Evolutionary conservation across 2,329 filamentous ascomycete species (phyloP).

Genomic region (Pestalotiopsis sp.): DNA sequence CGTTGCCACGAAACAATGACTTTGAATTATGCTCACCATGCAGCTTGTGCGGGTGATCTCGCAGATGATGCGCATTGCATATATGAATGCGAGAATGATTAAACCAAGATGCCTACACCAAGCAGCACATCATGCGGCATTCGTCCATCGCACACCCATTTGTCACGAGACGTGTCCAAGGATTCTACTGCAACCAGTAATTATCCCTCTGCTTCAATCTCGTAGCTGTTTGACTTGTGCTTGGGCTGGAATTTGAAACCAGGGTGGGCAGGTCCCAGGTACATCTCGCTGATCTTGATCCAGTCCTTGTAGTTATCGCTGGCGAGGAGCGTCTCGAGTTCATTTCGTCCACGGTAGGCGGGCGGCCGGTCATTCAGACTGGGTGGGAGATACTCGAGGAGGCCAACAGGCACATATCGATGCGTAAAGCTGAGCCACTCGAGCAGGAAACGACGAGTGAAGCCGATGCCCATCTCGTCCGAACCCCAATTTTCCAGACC

Average conservation of each 20-base stretch:
- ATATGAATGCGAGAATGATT: too few relatives aligned
- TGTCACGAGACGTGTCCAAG: background rate
- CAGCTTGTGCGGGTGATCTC: background rate
- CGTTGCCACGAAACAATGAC: too few relatives aligned
- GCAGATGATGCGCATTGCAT: background rate
- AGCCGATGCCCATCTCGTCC: constrained; percentile 91
- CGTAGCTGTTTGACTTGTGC: constrained; percentile 93
- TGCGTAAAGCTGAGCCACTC: constrained; percentile 96
- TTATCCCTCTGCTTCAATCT: constrained; percentile 75
- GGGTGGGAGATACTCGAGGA: constrained; percentile 87
- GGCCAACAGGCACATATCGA: constrained; percentile 86
- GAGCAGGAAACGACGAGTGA: constrained; percentile 86
- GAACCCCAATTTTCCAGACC: constrained; percentile 95
- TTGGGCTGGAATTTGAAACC: constrained; percentile 96
- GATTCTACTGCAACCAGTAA: background rate
- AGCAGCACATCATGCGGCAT: background rate
- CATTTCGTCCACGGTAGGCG: constrained; percentile 79
- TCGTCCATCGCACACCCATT: background rate
- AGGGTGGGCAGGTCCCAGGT: constrained; percentile 85
- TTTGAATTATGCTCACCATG: too few relatives aligned
- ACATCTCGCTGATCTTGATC: constrained; percentile 99
- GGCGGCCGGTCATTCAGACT: constrained; percentile 88
- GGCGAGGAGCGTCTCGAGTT: constrained; percentile 89
- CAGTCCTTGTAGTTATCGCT: constrained; percentile 95
- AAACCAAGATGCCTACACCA: too few relatives aligned